Conservation (phyloP, 2,329 filamentous ascomycete species). For the Sporothrix variecibatus region DNA sequence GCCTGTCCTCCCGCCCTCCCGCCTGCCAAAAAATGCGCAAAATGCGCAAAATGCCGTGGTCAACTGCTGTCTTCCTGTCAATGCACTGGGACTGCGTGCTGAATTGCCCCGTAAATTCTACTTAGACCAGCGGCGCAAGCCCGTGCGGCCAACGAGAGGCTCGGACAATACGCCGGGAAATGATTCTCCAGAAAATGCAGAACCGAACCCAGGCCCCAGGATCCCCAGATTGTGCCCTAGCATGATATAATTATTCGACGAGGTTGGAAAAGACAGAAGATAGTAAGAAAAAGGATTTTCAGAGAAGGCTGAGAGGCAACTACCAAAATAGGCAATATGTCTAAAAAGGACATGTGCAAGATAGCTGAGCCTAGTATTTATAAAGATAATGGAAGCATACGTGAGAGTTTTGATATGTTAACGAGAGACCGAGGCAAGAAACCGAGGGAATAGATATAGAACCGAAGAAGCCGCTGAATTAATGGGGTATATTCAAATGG, state of each 20-base stretch:
- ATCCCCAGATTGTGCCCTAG: background rate
- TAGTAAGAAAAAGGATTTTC: background rate
- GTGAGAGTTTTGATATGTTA: background rate
- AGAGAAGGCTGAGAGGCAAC: background rate
- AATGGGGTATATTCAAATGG: slow-evolving; percentile 10
- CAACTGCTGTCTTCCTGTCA: background rate
- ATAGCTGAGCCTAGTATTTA: background rate
- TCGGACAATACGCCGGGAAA: slow-evolving; percentile 10
- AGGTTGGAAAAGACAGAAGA: background rate
- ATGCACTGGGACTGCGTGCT: background rate
- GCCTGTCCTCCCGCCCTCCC: background rate
- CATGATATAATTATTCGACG: background rate
- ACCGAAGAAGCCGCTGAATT: background rate
- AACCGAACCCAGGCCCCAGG: background rate
- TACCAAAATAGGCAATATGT: slow-evolving; percentile 4
- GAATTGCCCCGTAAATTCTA: background rate
- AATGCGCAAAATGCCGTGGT: background rate
- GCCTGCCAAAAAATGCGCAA: background rate
- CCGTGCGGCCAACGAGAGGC: background rate
- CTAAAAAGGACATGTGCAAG: background rate
- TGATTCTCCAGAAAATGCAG: background rate
- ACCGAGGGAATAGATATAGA: background rate
- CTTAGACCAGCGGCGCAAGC: background rate
- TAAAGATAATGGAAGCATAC: background rate
- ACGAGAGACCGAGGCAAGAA: background rate